These are phyloP conservation scores for Thielaviopsis punctulata DNA, from an alignment of 2,329 filamentous ascomycete species.

Conservation along the genomic window DNA sequence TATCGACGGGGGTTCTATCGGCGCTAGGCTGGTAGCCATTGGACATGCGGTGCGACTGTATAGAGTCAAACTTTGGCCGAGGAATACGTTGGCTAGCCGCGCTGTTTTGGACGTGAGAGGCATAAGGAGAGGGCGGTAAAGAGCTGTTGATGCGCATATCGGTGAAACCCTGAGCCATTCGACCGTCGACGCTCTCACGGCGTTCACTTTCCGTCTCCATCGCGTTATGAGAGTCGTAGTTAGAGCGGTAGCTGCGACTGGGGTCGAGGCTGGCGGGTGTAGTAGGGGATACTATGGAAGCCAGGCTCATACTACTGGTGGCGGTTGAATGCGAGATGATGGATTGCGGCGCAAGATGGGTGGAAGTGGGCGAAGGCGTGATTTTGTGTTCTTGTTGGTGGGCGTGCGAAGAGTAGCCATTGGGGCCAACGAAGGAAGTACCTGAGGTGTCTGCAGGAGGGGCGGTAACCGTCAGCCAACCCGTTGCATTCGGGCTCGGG, in stretches of 20 bases:
- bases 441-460: conserved; percentile 25
- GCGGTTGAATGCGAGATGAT: conserved; percentile 37
- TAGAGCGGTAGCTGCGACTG: conserved; percentile 27
- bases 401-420: conserved; percentile 13
- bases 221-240: conserved; percentile 19
- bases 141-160: conserved; percentile 43
- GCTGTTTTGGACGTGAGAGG: conserved; percentile 60
- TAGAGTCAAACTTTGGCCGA: conserved; percentile 31
- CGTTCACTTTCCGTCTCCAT: conserved; percentile 23
- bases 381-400: conserved; percentile 28
- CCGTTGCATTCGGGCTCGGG: conserved; percentile 9
- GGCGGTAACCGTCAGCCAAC: conserved; percentile 12
- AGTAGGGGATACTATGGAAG: conserved; percentile 47
- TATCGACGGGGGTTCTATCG: conserved; percentile 36
- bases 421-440: conserved; percentile 18
- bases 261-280: conserved; percentile 27
- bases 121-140: conserved; percentile 43
- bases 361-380: conserved; percentile 31
- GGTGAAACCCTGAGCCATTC: conserved; percentile 54
- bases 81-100: conserved; percentile 54
- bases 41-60: conserved; percentile 42
- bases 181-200: conserved; percentile 64
- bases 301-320: conserved; percentile 47
- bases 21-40: conserved; percentile 46
- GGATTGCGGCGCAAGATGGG: conserved; percentile 32